A percentile compares a stretch with the other conserved stretches of the same genome.
phyloP scores from a whole-genome alignment of 192 early-diverging fungal genomes.

The Pilaira anomala region DNA sequence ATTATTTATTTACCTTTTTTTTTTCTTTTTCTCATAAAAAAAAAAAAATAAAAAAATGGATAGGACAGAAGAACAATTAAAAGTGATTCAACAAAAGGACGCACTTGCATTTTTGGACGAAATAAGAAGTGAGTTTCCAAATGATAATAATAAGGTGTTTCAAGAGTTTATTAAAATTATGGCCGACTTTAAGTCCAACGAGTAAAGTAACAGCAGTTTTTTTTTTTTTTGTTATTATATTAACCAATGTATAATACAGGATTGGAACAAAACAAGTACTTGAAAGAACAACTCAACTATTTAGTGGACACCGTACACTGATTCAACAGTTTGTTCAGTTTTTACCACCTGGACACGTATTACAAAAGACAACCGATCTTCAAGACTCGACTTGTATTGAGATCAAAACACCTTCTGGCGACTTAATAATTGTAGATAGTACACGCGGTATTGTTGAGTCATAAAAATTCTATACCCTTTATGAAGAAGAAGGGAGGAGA shows the following conservation, averaged over 20 bases:
- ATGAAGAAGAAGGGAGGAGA: background rate
- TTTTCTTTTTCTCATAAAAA: too few species aligned
- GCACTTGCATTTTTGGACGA: background rate
- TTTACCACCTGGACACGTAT: background rate
- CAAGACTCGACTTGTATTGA: background rate
- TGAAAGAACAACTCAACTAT: background rate
- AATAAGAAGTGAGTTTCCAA: background rate
- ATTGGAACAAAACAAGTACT: background rate
- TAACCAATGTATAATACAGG: background rate
- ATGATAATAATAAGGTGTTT: conserved; percentile 1
- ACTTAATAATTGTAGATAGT: background rate
- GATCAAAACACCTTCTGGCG: background rate
- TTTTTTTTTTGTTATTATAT: background rate
- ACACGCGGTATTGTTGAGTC: background rate
- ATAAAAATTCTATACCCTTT: background rate
- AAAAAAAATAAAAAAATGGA: too few species aligned
- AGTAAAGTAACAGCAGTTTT: background rate
- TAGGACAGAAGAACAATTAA: background rate
- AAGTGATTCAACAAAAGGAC: background rate
- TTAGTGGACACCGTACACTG: background rate
- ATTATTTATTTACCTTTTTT: too few species aligned
- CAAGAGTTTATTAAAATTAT: background rate
- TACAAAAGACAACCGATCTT: background rate
- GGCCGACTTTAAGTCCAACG: background rate
- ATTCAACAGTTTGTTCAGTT: background rate